Evolutionary conservation across 2,329 filamentous ascomycete species (phyloP).

Genomic region (Xylaria digitata): DNA sequence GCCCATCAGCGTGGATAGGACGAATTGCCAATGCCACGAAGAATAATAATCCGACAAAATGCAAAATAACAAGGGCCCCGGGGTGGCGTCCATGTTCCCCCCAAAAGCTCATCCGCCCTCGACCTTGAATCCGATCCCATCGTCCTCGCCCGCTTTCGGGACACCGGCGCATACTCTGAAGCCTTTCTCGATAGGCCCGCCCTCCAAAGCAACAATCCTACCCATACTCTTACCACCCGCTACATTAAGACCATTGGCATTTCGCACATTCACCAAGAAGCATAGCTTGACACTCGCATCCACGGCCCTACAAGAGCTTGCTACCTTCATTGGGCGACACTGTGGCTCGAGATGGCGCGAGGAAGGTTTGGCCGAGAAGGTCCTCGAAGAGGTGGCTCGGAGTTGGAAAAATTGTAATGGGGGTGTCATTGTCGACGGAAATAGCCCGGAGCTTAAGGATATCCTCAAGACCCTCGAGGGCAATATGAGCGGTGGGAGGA

Average conservation of each 20-base stretch:
- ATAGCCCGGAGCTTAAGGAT: conserved; percentile 77
- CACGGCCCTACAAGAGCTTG: conserved; percentile 83
- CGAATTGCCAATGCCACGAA: conserved; percentile 9
- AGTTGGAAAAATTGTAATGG: conserved; percentile 92
- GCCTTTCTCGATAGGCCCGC: conserved; percentile 66
- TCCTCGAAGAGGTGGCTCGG: conserved; percentile 90
- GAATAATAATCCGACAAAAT: conserved; percentile 37
- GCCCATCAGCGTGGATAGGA: background rate
- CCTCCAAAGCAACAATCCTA: conserved; percentile 72
- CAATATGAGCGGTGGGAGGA: conserved; percentile 86
- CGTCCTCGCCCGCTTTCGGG: conserved; percentile 89
- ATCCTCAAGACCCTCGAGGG: conserved; percentile 88
- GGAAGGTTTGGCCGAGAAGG: conserved; percentile 90
- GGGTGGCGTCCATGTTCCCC: conserved; percentile 55
- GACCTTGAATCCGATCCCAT: conserved; percentile 74
- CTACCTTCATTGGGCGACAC: conserved; percentile 89
- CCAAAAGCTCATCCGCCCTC: conserved; percentile 51
- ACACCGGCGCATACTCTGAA: conserved; percentile 85
- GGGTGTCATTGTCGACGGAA: conserved; percentile 90
- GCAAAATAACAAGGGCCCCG: conserved; percentile 45
- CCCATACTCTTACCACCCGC: conserved; percentile 90
- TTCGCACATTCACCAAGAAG: conserved; percentile 96
- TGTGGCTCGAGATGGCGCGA: conserved; percentile 98
- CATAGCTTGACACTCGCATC: conserved; percentile 94
- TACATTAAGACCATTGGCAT: conserved; percentile 88